Base-by-base conservation (phyloP, 2,329 filamentous ascomycete genomes). In the Arthrobotrys iridis region DNA sequence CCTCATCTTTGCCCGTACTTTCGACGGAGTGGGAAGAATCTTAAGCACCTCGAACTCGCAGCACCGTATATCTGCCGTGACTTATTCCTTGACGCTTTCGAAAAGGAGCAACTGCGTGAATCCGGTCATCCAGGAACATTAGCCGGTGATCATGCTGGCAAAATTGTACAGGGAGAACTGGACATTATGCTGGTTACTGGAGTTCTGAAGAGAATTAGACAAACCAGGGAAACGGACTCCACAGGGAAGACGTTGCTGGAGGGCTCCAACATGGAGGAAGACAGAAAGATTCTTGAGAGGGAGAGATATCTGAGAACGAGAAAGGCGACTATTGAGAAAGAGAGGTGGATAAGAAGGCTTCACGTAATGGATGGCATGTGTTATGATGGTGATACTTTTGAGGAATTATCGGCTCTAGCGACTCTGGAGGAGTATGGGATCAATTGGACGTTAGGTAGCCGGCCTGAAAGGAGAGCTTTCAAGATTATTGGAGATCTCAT, bases 1-100 rank as follows among this genome's bases (percentile, higher is more conserved):
- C 77, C 76, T 20, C 78, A 79, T 62, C 67, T 79, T 15, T 79
- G 78, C 30, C 77, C 72, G 3, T 71, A 79, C 30, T 77, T 79
- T 46, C 77, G 78, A 13, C 48, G 65, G 3, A 62, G 70, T 45
- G 78, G 77, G 13, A 79, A 76, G 52, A 75, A 77, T 20, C 62
- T 78, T 20, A 73, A 78, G 37, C 78, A 77, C 30, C 65, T 78
- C 8, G 76, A 78, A 35, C 65, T 79, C 13, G 62, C 62, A 20
- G 77, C 77, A 26, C 78, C 78, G 3, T 79, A 71, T 43, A 72
- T 79, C 35, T 79, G 78, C 52, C 77, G 77, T 0, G 77, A 78
- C 20, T 18, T 79, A 11, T 79, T 79, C 13, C 28, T 79, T 5
- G 72, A 78, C 20, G 76, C 72, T 11, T 58, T 65, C 8, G 78